Evolutionary conservation across 495 filamentous ascomycete species (phyloP), one percentile per base, ranked within the genome.

Genomic region (Aspergillus carlsbadensis): DNA sequence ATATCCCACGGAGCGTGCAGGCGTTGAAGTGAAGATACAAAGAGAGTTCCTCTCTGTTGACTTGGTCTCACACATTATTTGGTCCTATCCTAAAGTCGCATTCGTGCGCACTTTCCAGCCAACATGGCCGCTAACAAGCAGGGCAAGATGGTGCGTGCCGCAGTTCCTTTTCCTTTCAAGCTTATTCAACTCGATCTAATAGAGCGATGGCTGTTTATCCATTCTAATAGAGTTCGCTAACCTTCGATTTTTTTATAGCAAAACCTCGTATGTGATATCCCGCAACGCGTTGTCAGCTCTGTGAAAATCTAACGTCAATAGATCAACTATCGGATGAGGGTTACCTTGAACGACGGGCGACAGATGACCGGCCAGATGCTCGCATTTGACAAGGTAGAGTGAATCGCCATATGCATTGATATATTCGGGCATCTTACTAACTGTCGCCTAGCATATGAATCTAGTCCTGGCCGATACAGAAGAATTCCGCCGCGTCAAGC

Each of bases 311-410:
- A 70, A 78, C 59, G 10, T 51, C 8, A 48, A 51, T 71, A 98
- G 94, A 95, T 99, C 84, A 96, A 98, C 75, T 98, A 95, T 79
- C 89, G 93, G 69, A 98, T 99, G 95, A 84, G 91, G 70, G 88
- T 96, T 60, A 98, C 95, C 37, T 80, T 99, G 67, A 91, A 88
- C 66, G 94, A 99, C 80, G 89, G 91, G 63, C 87, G 94, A 61
- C 93, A 98, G 74, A 93, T 99, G 85, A 90, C 88, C 11, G 95
- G 95, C 49, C 92, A 96, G 65, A 93, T 98, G 88, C 82, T 98
- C 53, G 93, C 93, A 47, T 98, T 96, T 65, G 93, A 98, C 73
- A 96, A 96, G 86, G 93, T 95, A 73, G 37, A 21, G 47, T 33
- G 4, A 24, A 37, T 35, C 14, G 2, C 37, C 26, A 49, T 34